A percentile compares a stretch with the other conserved stretches of the same genome.
phyloP scores from a whole-genome alignment of 495 filamentous ascomycete genomes.

The Penicillium samsonianum region DNA sequence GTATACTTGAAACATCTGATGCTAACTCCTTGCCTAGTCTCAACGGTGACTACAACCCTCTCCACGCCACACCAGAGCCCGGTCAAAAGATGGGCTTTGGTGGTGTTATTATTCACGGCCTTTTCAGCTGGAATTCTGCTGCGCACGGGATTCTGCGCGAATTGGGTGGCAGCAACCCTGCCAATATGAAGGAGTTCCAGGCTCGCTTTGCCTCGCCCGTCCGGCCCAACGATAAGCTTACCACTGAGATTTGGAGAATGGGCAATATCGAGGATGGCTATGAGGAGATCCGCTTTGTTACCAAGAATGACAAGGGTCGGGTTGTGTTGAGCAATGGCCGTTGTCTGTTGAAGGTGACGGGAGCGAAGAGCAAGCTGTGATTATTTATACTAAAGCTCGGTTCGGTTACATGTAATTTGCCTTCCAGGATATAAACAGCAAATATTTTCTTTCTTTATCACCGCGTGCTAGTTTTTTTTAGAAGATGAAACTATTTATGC shows the following conservation, averaged over 20 bases:
- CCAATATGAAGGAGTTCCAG: constrained; percentile 82
- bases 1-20: constrained; percentile 3
- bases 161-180: constrained; percentile 73
- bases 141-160: constrained; percentile 72
- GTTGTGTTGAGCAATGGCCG: constrained; percentile 81
- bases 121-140: constrained; percentile 81
- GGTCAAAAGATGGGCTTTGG: constrained; percentile 88
- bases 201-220: constrained; percentile 85
- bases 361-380: constrained; percentile 65
- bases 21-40: constrained; percentile 42
- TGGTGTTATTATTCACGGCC: constrained; percentile 83
- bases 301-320: constrained; percentile 68
- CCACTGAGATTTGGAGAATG: constrained; percentile 51
- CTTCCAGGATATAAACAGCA: background rate
- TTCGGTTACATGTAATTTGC: background rate
- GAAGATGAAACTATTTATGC: background rate
- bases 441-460: background rate
- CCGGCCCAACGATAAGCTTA: constrained; percentile 62
- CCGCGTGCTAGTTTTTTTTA: background rate
- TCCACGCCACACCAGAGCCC: constrained; percentile 81
- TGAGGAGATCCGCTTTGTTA: constrained; percentile 80
- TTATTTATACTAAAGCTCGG: background rate
- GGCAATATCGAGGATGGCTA: constrained; percentile 64
- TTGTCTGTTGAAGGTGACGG: constrained; percentile 68
- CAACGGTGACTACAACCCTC: constrained; percentile 90